These are phyloP conservation scores for Oryza punctata DNA, from an alignment of 176 grass and related monocot genomes.

Conservation along the genomic window DNA sequence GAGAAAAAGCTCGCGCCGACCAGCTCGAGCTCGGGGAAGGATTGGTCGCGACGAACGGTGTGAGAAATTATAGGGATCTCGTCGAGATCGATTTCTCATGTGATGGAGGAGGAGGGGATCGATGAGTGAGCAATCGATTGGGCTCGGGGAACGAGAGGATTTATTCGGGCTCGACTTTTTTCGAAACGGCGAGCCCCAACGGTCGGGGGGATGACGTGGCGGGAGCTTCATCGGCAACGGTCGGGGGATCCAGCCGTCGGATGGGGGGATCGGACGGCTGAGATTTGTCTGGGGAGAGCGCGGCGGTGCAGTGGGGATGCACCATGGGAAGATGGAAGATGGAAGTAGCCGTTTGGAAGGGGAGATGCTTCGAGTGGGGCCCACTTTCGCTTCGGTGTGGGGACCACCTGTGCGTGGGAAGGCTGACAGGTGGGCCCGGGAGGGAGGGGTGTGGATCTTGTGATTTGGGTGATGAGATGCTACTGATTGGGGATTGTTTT, in stretches of 20 bases:
- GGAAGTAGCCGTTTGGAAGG: conserved; percentile 29
- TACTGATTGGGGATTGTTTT: not conserved
- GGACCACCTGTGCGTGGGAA: no score
- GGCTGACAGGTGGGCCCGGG: conserved; percentile 17
- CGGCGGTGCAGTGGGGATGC: not conserved
- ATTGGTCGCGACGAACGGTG: not conserved
- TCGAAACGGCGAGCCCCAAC: conserved; percentile 49
- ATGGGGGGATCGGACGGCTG: not conserved
- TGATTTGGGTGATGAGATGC: not conserved
- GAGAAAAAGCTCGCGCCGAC: not conserved
- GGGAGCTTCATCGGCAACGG: conserved; percentile 30
- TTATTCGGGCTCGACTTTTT: conserved; percentile 40
- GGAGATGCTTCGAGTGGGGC: not conserved
- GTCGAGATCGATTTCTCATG: not conserved
- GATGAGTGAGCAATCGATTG: conserved; percentile 46
- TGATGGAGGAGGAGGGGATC: not conserved
- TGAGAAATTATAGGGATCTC: not conserved
- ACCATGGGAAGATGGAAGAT: no score
- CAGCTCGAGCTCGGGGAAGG: not conserved
- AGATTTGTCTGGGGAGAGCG: conserved; percentile 27
- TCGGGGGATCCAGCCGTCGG: conserved; percentile 16
- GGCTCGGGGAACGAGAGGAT: conserved; percentile 49
- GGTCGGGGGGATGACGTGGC: conserved; percentile 42
- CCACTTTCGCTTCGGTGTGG: not conserved
- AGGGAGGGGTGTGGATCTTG: not conserved